Percentiles rank a stretch among this genome's conserved stretches.
These are phyloP conservation scores for Sisymbrium irio DNA, from an alignment of 345 rosid genomes.

Conservation along the genomic window DNA sequence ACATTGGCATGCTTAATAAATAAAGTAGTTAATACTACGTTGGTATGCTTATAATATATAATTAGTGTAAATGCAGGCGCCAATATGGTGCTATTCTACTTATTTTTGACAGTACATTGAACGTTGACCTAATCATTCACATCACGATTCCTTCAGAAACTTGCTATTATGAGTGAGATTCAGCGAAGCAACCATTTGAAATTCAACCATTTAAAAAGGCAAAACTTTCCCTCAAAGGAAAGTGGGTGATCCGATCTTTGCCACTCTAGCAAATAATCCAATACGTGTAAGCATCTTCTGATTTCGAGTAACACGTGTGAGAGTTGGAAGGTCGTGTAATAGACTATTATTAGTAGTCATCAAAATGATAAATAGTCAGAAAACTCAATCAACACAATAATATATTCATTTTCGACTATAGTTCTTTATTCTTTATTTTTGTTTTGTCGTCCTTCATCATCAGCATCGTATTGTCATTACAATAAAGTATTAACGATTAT, in stretches of 20 bases:
- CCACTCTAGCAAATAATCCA: constrained; percentile 5
- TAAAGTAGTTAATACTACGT: too few species aligned
- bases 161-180: constrained; percentile 23
- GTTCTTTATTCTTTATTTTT: not conserved
- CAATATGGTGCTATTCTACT: not conserved
- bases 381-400: not conserved
- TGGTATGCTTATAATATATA: too few species aligned
- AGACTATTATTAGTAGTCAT: not conserved
- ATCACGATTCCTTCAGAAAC: not conserved
- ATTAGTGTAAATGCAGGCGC: not conserved
- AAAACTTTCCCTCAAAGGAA: constrained; percentile 18
- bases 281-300: constrained; percentile 24
- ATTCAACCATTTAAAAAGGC: not conserved
- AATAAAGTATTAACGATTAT: not conserved
- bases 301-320: constrained; percentile 8
- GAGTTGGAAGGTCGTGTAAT: constrained; percentile 7
- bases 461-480: not conserved
- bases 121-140: constrained; percentile 6
- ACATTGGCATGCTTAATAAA: too few species aligned
- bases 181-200: not conserved
- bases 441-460: not conserved
- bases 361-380: constrained; percentile 1
- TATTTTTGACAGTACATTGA: not conserved
- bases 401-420: not conserved
- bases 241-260: constrained; percentile 20